Evolutionary conservation across 169 alveolate genomes (phyloP).

Genomic region (Eimeria zaria): DNA sequence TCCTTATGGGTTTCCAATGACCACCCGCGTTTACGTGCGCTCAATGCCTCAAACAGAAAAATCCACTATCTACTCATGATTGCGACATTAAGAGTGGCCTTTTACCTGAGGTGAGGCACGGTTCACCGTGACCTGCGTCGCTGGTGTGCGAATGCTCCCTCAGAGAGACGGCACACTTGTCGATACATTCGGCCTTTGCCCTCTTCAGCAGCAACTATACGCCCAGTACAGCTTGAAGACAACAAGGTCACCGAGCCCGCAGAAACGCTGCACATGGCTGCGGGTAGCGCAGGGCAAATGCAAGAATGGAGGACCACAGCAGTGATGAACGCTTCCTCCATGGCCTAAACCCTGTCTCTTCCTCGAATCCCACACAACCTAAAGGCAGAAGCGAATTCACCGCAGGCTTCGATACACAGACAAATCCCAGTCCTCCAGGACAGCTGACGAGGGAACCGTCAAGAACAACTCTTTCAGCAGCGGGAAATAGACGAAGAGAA

Average conservation of each 20-base stretch:
- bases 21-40: background rate
- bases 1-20: background rate
- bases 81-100: background rate
- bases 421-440: background rate
- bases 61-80: background rate
- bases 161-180: background rate
- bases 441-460: background rate
- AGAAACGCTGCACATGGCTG: background rate
- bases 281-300: background rate
- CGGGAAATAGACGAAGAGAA: background rate
- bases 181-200: no score
- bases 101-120: constrained; percentile 5
- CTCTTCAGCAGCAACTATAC: no score
- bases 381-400: background rate
- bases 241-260: background rate
- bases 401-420: background rate
- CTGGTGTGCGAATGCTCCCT: constrained; percentile 2
- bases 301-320: constrained; percentile 4
- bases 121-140: constrained; percentile 10
- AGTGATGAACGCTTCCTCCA: background rate
- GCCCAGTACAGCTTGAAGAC: background rate
- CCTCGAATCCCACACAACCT: background rate
- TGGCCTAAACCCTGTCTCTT: background rate
- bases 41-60: background rate
- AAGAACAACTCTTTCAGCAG: background rate